Conservation (phyloP, 306 rosid species). For the Astragalus glycyphyllos region DNA sequence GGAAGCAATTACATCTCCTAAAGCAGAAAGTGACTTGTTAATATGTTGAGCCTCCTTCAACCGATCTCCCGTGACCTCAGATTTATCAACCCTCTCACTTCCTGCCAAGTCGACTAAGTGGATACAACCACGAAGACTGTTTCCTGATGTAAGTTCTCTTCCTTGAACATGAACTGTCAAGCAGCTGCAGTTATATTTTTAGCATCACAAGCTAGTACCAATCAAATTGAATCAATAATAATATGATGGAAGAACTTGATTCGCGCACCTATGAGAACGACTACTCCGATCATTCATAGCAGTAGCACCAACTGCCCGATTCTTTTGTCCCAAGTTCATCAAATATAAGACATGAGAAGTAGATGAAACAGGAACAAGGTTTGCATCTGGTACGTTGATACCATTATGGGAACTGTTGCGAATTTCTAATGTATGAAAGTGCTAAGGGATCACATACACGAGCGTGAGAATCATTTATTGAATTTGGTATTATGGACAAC, state of each 20-base stretch:
- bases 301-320: slow-evolving; percentile 84
- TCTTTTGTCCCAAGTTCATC: slow-evolving; percentile 86
- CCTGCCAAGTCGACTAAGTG: slow-evolving; percentile 97
- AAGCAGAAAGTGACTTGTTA: slow-evolving; percentile 90
- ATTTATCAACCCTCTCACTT: slow-evolving; percentile 96
- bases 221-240: neutral
- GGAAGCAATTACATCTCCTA: slow-evolving; percentile 94
- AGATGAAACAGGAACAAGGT: slow-evolving; percentile 76
- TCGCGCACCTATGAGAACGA: slow-evolving; percentile 82
- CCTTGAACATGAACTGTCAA: slow-evolving; percentile 94
- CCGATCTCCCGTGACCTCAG: slow-evolving; percentile 88
- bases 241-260: slow-evolving; percentile 39
- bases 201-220: slow-evolving; percentile 39
- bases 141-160: slow-evolving; percentile 71
- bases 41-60: slow-evolving; percentile 97
- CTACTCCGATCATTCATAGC: slow-evolving; percentile 95
- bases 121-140: slow-evolving; percentile 77
- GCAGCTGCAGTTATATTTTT: slow-evolving; percentile 68
- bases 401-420: slow-evolving; percentile 84
- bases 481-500: slow-evolving; percentile 19
- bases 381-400: slow-evolving; percentile 92
- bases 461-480: slow-evolving; percentile 30
- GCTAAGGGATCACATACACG: slow-evolving; percentile 49
- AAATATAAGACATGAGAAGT: slow-evolving; percentile 74
- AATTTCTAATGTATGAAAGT: slow-evolving; percentile 68